Percentiles rank a stretch among this genome's conserved stretches.
These are phyloP conservation scores for Aspergillus steynii DNA, from an alignment of 495 filamentous ascomycete genomes.

Conservation along the genomic window DNA sequence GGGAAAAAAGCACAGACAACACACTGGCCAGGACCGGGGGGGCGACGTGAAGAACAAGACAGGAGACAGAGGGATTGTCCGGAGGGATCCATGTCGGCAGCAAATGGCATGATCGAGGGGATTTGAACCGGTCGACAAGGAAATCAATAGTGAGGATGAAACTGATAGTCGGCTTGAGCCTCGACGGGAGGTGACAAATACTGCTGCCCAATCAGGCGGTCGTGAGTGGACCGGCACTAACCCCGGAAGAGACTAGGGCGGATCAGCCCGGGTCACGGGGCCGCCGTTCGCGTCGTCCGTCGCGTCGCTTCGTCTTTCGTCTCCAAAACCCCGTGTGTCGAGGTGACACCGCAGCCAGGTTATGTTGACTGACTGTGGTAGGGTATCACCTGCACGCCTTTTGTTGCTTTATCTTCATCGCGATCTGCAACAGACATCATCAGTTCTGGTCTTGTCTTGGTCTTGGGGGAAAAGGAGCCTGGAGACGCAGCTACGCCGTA, in stretches of 20 bases:
- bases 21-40: neutral
- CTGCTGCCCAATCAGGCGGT: neutral
- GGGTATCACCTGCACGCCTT: slow-evolving; percentile 7
- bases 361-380: slow-evolving; percentile 12
- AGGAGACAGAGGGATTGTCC: neutral
- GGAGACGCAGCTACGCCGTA: neutral
- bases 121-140: neutral
- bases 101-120: neutral
- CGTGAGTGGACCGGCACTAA: neutral
- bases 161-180: neutral
- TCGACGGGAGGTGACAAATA: neutral
- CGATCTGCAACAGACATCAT: too few relatives aligned
- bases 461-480: neutral
- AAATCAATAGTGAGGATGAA: neutral
- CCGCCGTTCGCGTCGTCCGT: neutral
- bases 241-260: neutral
- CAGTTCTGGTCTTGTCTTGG: neutral
- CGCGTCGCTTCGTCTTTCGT: neutral
- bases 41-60: neutral
- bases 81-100: neutral
- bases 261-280: neutral
- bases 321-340: slow-evolving; percentile 11
- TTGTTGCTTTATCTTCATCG: slow-evolving; percentile 7
- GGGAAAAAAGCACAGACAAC: neutral
- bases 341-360: slow-evolving; percentile 22